Conservation (phyloP, 129 eudicot species). For the Deinandra increscens region DNA sequence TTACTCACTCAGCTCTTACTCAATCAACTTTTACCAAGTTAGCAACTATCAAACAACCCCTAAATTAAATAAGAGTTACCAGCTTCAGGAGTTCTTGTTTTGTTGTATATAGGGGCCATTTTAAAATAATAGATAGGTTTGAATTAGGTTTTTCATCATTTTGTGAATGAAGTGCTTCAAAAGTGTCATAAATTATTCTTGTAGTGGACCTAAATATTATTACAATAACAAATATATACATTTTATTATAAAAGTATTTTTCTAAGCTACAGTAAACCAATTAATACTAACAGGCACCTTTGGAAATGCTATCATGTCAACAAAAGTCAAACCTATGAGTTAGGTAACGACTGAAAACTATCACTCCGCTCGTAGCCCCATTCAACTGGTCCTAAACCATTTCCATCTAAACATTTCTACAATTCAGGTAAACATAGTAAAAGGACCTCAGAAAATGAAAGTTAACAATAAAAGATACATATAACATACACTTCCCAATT, state of each 20-base stretch:
- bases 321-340: slow-evolving; percentile 28
- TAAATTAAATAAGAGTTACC: no score
- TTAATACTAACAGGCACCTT: slow-evolving; percentile 43
- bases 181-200: slow-evolving; percentile 31
- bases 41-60: no score
- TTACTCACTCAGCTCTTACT: no score
- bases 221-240: background rate
- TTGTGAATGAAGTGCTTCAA: slow-evolving; percentile 35
- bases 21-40: no score
- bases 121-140: slow-evolving; percentile 45
- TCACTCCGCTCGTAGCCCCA: slow-evolving; percentile 78
- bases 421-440: slow-evolving; percentile 40
- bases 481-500: slow-evolving; percentile 63
- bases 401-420: slow-evolving; percentile 67
- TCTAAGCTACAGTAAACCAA: background rate
- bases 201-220: slow-evolving; percentile 49
- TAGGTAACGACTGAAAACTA: slow-evolving; percentile 51
- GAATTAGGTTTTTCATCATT: slow-evolving; percentile 33
- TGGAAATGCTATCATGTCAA: slow-evolving; percentile 65
- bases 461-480: background rate
- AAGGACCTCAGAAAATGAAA: slow-evolving; percentile 19
- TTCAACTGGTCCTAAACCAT: slow-evolving; percentile 73
- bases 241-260: background rate
- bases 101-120: slow-evolving; percentile 64
- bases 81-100: slow-evolving; percentile 45